These are phyloP conservation scores for Pyrus pyrifolia DNA, from an alignment of 306 rosid species.

Conservation along the genomic window DNA sequence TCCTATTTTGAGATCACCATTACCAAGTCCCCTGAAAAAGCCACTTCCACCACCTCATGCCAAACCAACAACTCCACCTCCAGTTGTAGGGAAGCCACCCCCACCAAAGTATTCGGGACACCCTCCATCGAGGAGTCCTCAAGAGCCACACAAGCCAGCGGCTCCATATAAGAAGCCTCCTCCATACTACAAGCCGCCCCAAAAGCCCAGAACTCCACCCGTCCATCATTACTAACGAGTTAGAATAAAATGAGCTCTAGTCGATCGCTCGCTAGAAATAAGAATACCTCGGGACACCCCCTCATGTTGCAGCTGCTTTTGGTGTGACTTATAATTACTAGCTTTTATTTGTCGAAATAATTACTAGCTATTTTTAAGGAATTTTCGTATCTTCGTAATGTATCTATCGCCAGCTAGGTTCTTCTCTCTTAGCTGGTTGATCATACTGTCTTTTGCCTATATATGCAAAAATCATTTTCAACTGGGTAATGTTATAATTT, in stretches of 20 bases:
- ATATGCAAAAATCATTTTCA: too few species aligned
- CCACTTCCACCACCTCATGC: not conserved
- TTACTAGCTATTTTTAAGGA: too few species aligned
- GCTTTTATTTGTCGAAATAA: too few species aligned
- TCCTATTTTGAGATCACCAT: not conserved
- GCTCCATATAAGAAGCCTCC: slow-evolving; percentile 5
- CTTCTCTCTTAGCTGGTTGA: too few species aligned
- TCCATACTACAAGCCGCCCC: not conserved
- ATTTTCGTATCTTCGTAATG: too few species aligned
- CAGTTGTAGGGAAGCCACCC: not conserved
- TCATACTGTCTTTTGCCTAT: too few species aligned
- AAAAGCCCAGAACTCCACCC: not conserved
- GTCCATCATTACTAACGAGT: not conserved
- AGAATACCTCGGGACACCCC: not conserved
- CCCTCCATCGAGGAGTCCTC: not conserved
- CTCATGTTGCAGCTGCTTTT: not conserved
- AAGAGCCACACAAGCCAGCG: not conserved
- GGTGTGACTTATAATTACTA: not conserved
- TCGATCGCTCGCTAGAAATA: not conserved
- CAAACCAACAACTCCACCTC: not conserved
- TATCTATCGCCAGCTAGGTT: too few species aligned
- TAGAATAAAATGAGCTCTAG: not conserved
- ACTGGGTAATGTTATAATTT: too few species aligned
- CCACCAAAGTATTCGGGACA: not conserved
- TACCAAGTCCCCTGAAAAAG: not conserved